Conservation (phyloP, 805 yeast species). For the Cyberlindnera euphorbiiphila region DNA sequence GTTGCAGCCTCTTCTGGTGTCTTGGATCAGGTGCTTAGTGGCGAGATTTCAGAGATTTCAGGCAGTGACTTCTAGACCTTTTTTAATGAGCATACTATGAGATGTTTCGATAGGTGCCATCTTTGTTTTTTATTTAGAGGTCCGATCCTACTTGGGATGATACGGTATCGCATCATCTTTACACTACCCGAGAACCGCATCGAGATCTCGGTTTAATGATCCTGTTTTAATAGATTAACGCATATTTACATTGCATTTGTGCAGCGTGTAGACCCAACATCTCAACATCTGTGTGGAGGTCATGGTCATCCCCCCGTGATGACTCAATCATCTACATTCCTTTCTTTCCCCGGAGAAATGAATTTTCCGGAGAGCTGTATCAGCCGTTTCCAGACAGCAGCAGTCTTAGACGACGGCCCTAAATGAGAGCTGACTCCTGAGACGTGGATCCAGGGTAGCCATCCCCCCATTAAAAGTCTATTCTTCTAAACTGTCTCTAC, state of each 20-base stretch:
- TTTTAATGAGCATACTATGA: background rate
- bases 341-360: too few species aligned
- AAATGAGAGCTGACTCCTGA: too few species aligned
- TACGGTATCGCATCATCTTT: background rate
- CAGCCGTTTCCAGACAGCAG: too few species aligned
- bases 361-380: too few species aligned
- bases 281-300: too few species aligned
- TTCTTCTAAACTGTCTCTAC: too few species aligned
- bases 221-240: conserved; percentile 5
- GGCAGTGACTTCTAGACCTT: conserved; percentile 16
- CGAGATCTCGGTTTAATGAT: conserved; percentile 3
- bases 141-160: background rate
- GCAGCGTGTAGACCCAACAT: conserved; percentile 4
- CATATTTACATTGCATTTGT: too few species aligned
- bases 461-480: too few species aligned
- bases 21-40: conserved; percentile 58
- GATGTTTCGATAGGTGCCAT: background rate
- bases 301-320: too few species aligned
- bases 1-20: conserved; percentile 92
- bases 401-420: too few species aligned
- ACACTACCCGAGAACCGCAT: background rate
- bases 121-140: background rate
- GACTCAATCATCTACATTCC: too few species aligned
- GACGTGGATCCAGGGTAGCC: too few species aligned
- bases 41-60: conserved; percentile 20